Evolutionary conservation across 306 rosid genomes (phyloP), one percentile per base, ranked within the genome.

Genomic region (Cucurbita pepo): DNA sequence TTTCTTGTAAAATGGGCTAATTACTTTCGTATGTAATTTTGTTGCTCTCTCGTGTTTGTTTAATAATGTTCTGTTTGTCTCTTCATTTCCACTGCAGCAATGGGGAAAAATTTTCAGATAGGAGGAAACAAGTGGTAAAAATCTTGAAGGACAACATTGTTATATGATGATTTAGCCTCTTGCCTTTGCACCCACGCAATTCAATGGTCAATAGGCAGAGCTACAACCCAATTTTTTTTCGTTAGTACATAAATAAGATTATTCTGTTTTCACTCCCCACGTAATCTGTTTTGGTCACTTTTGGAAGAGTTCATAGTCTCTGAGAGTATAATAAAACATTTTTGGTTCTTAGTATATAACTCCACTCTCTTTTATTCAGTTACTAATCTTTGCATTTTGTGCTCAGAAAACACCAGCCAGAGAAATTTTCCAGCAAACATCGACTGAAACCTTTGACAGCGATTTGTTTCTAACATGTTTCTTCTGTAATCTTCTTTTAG

Each of bases 251-350:
- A 44, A 19, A 66, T 66, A 44, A 44, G 40, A 12, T 66, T 66
- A 18, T 66, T 66, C 1, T 6, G 22, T 51, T 47, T 61, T 61
- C 45, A 21, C 36, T 67, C 56, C 56, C 56, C 56, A 22, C 56
- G 56, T 45, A 21, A 67, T 67, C 56, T 21, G 41, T 67, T 47
- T 67, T 44, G 40, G 56, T 47, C 55, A 45, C 30, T 18, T 64
- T 41, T 41, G 52, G 53, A 53, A n/a, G 72, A 66, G 72, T 45
- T 22, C 2, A 66, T 66, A 66, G 72, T 21, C 48, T 22, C 11
- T 45, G 56, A 66, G 72, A 66, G 72, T 66, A n/a, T 44, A 67
- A 48, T 30, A 69, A 51, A 30, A 53, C 74, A 69, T 30, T 69
- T 69, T 69, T 69, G 58, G 15, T 8, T 25, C 14, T 50, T 48